Conservation (phyloP, 108 stramenopile species). For the Skeletonema costatum region DNA sequence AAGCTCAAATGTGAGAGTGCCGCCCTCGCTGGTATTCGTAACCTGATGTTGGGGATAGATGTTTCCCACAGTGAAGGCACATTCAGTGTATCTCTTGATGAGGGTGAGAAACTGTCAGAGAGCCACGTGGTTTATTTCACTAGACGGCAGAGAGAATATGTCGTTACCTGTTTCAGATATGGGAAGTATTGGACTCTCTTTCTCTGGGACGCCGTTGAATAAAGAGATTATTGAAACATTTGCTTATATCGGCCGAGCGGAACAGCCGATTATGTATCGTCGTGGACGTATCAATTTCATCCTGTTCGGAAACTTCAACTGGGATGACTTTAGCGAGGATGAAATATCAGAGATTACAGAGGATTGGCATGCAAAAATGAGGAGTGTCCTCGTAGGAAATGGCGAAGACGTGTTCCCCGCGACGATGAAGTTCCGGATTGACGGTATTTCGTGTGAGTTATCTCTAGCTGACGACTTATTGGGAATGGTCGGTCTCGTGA, state of each 20-base stretch:
- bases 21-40: not conserved
- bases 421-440: not conserved
- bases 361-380: not conserved
- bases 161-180: too few species aligned
- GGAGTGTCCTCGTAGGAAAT: too few species aligned
- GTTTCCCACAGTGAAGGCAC: not conserved
- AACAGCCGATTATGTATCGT: too few species aligned
- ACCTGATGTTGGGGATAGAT: not conserved
- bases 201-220: too few species aligned
- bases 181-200: too few species aligned
- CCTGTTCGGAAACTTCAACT: too few species aligned
- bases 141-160: too few species aligned
- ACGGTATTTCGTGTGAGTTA: not conserved
- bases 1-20: not conserved
- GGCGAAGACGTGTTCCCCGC: not conserved
- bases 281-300: too few species aligned
- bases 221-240: too few species aligned
- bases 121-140: too few species aligned
- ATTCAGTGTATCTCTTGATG: not conserved
- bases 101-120: not conserved
- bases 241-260: too few species aligned
- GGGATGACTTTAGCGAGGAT: not conserved
- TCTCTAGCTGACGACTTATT: not conserved
- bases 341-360: not conserved
- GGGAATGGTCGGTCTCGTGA: not conserved